Evolutionary conservation across 1,284 basidiomycete species (phyloP).

Genomic region (Cystobasidium sp.): DNA sequence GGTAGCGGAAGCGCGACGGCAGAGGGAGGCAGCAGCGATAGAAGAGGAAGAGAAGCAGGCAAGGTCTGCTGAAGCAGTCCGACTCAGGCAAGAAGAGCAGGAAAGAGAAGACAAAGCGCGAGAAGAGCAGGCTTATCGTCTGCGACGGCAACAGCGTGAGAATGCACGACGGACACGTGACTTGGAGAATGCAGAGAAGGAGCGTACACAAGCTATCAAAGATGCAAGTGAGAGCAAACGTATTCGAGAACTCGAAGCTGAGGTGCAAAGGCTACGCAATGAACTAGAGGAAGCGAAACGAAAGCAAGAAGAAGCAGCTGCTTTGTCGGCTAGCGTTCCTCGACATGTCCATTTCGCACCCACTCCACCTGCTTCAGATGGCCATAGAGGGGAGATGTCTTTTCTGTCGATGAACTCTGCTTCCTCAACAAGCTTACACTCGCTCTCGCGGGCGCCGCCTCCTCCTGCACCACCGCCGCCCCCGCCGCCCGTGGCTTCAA

Average conservation of each 20-base stretch:
- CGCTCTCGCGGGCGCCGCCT: not conserved
- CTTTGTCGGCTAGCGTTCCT: not conserved
- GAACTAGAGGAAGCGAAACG: constrained; percentile 33
- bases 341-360: constrained; percentile 38
- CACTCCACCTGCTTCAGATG: constrained; percentile 25
- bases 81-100: not conserved
- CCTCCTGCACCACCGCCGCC: constrained; percentile 18
- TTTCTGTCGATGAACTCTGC: constrained; percentile 11
- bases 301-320: constrained; percentile 16
- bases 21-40: not conserved
- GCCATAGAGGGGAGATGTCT: not conserved
- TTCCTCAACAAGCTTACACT: not conserved
- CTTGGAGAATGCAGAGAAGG: constrained; percentile 13
- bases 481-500: constrained; percentile 21
- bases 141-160: constrained; percentile 16
- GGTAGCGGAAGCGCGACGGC: constrained; percentile 9
- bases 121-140: not conserved
- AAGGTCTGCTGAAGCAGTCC: too few relatives aligned
- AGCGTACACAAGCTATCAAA: constrained; percentile 8
- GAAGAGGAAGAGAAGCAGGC: too few relatives aligned
- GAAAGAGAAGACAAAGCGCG: not conserved
- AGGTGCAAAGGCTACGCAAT: constrained; percentile 22
- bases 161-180: constrained; percentile 13
- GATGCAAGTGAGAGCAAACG: constrained; percentile 27
- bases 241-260: constrained; percentile 34